phyloP scores from a whole-genome alignment of 805 yeast species.

The Ogataea corticis region DNA sequence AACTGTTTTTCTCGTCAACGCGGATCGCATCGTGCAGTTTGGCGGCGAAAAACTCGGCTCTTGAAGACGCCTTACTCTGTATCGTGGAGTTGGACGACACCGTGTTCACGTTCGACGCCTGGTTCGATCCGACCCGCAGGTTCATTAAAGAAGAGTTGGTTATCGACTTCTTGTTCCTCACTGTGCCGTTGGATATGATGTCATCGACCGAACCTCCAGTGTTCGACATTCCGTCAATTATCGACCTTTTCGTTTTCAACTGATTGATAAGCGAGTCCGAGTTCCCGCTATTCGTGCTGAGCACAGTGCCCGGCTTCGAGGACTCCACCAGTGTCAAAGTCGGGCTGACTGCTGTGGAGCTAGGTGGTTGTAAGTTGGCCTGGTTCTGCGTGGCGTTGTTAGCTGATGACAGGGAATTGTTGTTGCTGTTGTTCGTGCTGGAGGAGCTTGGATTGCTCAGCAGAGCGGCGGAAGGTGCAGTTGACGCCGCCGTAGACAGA shows the following conservation, averaged over 20 bases:
- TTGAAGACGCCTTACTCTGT: slow-evolving; percentile 57
- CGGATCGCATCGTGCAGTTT: slow-evolving; percentile 92
- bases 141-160: slow-evolving; percentile 29
- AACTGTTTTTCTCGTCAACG: slow-evolving; percentile 65
- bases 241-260: slow-evolving; percentile 25
- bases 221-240: slow-evolving; percentile 15
- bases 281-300: slow-evolving; percentile 5
- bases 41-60: slow-evolving; percentile 94
- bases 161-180: slow-evolving; percentile 17
- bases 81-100: slow-evolving; percentile 29
- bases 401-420: too few relatives aligned
- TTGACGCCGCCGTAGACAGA: slow-evolving; percentile 7
- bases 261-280: slow-evolving; percentile 24
- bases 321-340: slow-evolving; percentile 3
- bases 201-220: slow-evolving; percentile 7
- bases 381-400: too few relatives aligned
- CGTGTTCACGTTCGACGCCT: slow-evolving; percentile 22
- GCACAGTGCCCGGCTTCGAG: slow-evolving; percentile 1
- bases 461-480: slow-evolving; percentile 1
- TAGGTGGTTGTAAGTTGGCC: background rate
- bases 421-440: background rate
- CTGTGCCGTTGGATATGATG: slow-evolving; percentile 2
- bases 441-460: background rate
- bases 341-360: background rate
- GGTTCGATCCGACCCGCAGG: slow-evolving; percentile 25